Evolutionary conservation across 2,329 filamentous ascomycete species (phyloP).

Genomic region (Alternaria sp.): DNA sequence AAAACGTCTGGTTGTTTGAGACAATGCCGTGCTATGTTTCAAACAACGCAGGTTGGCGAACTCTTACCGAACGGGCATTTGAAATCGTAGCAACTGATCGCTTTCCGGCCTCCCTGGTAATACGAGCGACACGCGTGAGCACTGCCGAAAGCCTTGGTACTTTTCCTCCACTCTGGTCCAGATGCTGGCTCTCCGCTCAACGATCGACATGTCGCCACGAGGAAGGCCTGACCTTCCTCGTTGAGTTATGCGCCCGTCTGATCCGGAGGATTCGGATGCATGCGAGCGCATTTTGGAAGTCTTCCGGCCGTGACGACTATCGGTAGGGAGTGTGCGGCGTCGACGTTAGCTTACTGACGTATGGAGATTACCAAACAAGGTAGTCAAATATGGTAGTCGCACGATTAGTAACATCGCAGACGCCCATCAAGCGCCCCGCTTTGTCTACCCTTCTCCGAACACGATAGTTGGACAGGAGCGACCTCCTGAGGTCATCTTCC

Average conservation of each 20-base stretch:
- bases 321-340: neutral
- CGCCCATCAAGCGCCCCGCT: neutral
- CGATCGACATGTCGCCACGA: neutral
- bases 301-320: neutral
- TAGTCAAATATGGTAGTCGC: neutral
- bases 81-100: neutral
- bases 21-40: conserved; percentile 6
- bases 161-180: neutral
- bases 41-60: neutral
- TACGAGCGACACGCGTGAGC: neutral
- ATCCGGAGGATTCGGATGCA: neutral
- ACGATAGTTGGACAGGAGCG: neutral
- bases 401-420: neutral
- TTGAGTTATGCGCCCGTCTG: neutral
- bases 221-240: neutral
- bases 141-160: conserved; percentile 5
- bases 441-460: neutral
- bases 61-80: neutral
- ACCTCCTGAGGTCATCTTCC: neutral
- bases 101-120: neutral
- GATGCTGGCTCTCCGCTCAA: neutral
- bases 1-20: conserved; percentile 2
- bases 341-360: neutral
- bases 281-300: neutral
- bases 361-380: neutral